Base-by-base conservation (phyloP, 2,329 filamentous ascomycete species). In the Cytospora schulzeri region DNA sequence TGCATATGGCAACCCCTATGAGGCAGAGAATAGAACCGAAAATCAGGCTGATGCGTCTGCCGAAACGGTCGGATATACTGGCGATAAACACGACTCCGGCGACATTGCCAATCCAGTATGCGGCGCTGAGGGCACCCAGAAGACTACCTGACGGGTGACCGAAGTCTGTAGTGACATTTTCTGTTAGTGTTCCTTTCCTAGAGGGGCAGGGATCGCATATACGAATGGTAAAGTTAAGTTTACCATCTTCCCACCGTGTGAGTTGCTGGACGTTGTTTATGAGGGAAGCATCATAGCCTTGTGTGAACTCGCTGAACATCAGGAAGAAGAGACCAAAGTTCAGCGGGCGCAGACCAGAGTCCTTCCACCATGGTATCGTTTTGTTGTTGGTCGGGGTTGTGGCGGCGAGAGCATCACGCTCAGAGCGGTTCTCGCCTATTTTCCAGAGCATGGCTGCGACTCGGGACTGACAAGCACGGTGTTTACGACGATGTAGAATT, bases 21-120 rank as follows among this genome's bases (percentile, higher is more conserved):
- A 84, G 75, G 81, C 86, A 86, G 67, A 86, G 77, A 0, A 77
- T 60, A 17, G 83, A 86, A 0, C 85, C 85, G 29, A 80, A 73
- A 66, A 87, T 76, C 64, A 88, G 84, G n/a, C 83, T 83, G 79
- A 80, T 83, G 61, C 84, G 79, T 66, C 86, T 76, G 6, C 86
- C 86, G 51, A 83, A 78, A 41, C 73, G 78, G 65, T 88, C 82
- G 57, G 85, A 85, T 17, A 88, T 69, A 6, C 81, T 74, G 0
- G 85, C 81, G 24, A 88, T 82, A 60, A 88, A 80, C 0, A 85
- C 86, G 1, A 88, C 79, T 26, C 82, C 82, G 9, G 83, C 74
- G 65, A 88, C 81, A 17, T 85, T 84, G 8, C 86, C 86, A 2
- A 88, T 76, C 7, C 83, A 85, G 73, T 88, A 88, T 19, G 83